A percentile compares a stretch with the other conserved stretches of the same genome.
Conservation (phyloP, 495 filamentous ascomycete genomes). For the Margaritispora aquatica region DNA sequence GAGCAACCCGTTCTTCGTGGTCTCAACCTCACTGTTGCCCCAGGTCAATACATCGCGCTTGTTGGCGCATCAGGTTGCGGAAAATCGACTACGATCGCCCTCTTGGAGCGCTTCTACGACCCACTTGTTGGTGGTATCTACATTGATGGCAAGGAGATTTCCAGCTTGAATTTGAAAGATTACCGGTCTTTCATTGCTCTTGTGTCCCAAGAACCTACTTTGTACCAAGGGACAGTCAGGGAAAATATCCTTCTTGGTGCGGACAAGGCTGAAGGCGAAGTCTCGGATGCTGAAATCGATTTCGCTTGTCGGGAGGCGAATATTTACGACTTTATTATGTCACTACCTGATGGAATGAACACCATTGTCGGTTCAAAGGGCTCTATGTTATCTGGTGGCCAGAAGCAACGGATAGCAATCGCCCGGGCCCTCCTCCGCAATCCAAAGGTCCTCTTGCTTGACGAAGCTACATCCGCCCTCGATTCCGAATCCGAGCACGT, state of each 20-base stretch:
- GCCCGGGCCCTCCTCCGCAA: constrained; percentile 75
- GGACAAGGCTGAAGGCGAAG: constrained; percentile 53
- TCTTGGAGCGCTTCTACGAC: constrained; percentile 84
- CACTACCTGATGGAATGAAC: constrained; percentile 65
- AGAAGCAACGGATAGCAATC: constrained; percentile 80
- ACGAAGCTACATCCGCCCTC: constrained; percentile 77
- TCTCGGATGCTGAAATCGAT: constrained; percentile 61
- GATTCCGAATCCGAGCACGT: constrained; percentile 80
- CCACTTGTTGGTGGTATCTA: constrained; percentile 64
- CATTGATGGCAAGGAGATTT: constrained; percentile 71
- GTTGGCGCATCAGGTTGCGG: constrained; percentile 81
- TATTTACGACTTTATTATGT: constrained; percentile 86
- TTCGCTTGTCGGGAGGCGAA: constrained; percentile 82
- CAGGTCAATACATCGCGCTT: constrained; percentile 73
- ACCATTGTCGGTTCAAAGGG: constrained; percentile 75
- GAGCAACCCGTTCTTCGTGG: constrained; percentile 75
- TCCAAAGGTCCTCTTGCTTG: constrained; percentile 67
- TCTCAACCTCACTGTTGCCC: constrained; percentile 63
- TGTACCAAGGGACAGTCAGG: constrained; percentile 79
- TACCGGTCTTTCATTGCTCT: constrained; percentile 73
- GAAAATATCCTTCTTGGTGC: constrained; percentile 77
- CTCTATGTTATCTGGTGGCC: constrained; percentile 71
- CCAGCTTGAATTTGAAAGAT: constrained; percentile 64
- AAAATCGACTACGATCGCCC: constrained; percentile 74
- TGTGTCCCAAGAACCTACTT: constrained; percentile 79